phyloP scores from a whole-genome alignment of 108 stramenopile genomes.

The Pseudonitzschia multiseries region DNA sequence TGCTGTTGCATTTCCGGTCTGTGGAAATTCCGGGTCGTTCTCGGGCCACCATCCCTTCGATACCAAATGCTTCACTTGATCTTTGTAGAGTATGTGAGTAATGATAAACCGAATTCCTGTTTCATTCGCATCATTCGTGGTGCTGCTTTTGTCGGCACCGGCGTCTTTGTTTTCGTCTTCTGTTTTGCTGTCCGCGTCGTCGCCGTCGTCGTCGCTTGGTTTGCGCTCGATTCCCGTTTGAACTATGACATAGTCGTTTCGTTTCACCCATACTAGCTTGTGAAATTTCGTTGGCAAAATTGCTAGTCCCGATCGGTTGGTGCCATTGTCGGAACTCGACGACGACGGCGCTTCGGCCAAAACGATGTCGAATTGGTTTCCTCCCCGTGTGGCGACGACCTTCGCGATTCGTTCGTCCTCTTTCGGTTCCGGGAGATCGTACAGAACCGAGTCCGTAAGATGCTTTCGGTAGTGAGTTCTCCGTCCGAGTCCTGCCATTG shows the following conservation, averaged over 20 bases:
- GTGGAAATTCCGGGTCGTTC: constrained; percentile 49
- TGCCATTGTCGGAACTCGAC: background rate
- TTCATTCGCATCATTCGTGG: constrained; percentile 1
- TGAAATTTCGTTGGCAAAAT: constrained; percentile 94
- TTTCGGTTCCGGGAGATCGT: constrained; percentile 72
- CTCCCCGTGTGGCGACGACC: constrained; percentile 80
- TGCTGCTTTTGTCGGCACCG: background rate
- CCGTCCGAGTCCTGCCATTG: constrained; percentile 33
- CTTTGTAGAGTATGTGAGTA: constrained; percentile 91
- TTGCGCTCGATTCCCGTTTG: constrained; percentile 42
- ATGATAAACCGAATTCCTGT: constrained; percentile 64
- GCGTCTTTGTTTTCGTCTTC: background rate
- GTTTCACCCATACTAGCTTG: constrained; percentile 97
- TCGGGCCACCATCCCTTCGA: constrained; percentile 84
- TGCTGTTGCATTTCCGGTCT: too few relatives aligned
- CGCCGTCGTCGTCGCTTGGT: constrained; percentile 13
- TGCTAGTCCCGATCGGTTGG: constrained; percentile 47
- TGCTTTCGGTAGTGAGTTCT: constrained; percentile 88
- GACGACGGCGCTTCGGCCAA: constrained; percentile 32
- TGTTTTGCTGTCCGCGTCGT: constrained; percentile 1
- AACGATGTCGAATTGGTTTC: constrained; percentile 81
- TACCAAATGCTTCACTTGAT: constrained; percentile 93
- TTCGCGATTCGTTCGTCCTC: constrained; percentile 69
- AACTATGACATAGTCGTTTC: constrained; percentile 92
- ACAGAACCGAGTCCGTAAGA: constrained; percentile 75